A percentile compares a stretch with the other conserved stretches of the same genome.
Evolutionary conservation across 129 eudicot genomes (phyloP).

Genomic region (Flaveria brownii): DNA sequence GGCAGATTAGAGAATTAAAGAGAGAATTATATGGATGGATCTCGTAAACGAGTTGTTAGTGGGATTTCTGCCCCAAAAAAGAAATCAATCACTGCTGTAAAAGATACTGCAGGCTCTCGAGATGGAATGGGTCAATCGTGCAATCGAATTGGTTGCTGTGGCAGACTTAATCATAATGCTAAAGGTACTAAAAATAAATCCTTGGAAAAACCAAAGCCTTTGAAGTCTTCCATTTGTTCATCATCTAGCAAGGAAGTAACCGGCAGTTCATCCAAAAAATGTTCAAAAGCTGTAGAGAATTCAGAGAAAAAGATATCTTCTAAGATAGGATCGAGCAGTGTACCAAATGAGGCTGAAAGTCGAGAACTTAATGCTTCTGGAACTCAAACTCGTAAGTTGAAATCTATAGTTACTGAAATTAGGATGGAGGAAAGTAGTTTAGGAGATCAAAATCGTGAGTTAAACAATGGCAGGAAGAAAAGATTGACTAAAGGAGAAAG

Average conservation of each 20-base stretch:
- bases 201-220: conserved; percentile 53
- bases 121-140: conserved; percentile 66
- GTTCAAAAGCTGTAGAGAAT: conserved; percentile 30
- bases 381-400: conserved; percentile 29
- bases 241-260: conserved; percentile 48
- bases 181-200: conserved; percentile 47
- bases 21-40: conserved; percentile 54
- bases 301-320: conserved; percentile 42
- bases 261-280: conserved; percentile 47
- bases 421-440: conserved; percentile 28
- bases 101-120: conserved; percentile 43
- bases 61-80: conserved; percentile 59
- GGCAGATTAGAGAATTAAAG: conserved; percentile 30
- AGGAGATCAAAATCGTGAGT: conserved; percentile 42
- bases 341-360: conserved; percentile 35
- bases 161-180: conserved; percentile 51
- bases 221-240: conserved; percentile 43
- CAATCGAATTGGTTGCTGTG: conserved; percentile 79
- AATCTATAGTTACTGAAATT: conserved; percentile 31
- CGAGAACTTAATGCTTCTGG: conserved; percentile 25
- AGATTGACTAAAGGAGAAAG: conserved; percentile 64
- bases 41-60: conserved; percentile 50
- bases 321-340: conserved; percentile 35
- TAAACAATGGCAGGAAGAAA: conserved; percentile 42
- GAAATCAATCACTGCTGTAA: conserved; percentile 40